Base-by-base conservation (phyloP, 805 yeast genomes). In the Kuraishia hungarica region DNA sequence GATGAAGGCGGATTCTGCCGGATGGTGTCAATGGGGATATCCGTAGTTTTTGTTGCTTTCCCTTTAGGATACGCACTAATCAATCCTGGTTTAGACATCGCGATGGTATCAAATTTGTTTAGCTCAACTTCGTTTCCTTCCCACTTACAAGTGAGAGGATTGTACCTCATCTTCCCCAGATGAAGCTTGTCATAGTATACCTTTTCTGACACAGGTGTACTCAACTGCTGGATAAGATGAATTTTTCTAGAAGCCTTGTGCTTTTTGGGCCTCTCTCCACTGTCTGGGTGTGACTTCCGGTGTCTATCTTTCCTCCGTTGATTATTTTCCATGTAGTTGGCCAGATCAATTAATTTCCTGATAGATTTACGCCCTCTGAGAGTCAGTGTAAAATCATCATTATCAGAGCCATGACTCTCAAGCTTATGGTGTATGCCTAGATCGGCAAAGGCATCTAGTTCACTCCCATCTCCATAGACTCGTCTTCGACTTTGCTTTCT, bases 61-160 rank as follows among this genome's bases (percentile, higher is more conserved):
- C 26, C 29, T n/a, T 50, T 35, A 21, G 51, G 52, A 13, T 35
- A 35, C 3, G 43, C 43, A 35, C 43, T 26, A 48, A 69, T 65
- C 19, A 71, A 64, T 13, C 68, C 73, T 5, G 72, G 68, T 23
- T 62, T 58, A 52, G 59, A 58, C 39, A 51, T 57, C 29, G 55
- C 66, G 19, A 64, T 57, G 2, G 62, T 57, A 47, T 84, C 86
- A 63, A 84, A 84, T 48, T 75, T 71, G 39, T 73, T 60, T 51
- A 82, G 65, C 22, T 82, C 87, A 29, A 73, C 76, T 47, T 84
- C 86, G 61, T 84, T 84, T 2, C 89, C 89, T 60, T 80, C 84
- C 90, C 89, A 85, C 50, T 71, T 70, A 59, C 72, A 72, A 51
- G 74, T 70, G 17, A 67, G 66, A 1, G 84, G 77, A 59, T 85